Conservation (phyloP, 2,329 filamentous ascomycete genomes). For the Dichotomopilus funicola region DNA sequence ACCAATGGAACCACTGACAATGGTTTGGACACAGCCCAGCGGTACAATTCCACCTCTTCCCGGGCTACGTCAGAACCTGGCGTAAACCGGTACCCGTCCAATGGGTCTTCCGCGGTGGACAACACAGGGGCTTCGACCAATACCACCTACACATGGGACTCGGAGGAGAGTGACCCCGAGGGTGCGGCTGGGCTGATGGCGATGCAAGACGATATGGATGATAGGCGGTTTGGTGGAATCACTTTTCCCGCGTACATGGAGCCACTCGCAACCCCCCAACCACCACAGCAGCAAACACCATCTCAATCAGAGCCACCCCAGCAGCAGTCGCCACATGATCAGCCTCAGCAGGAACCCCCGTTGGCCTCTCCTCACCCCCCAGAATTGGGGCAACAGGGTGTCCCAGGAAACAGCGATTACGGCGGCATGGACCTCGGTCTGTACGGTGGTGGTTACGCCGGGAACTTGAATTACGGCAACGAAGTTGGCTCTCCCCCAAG, state of each 20-base stretch:
- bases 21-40: constrained; percentile 41
- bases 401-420: constrained; percentile 64
- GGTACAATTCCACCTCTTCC: constrained; percentile 46
- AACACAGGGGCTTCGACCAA: constrained; percentile 33
- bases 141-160: constrained; percentile 35
- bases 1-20: constrained; percentile 44
- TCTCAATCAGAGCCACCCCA: not conserved
- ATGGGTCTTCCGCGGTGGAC: constrained; percentile 34
- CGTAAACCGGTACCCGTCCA: constrained; percentile 35
- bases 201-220: constrained; percentile 74
- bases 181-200: constrained; percentile 77
- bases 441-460: constrained; percentile 64
- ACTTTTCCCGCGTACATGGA: constrained; percentile 43
- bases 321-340: constrained; percentile 10
- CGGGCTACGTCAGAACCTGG: constrained; percentile 30
- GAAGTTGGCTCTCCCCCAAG: constrained; percentile 39
- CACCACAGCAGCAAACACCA: not conserved
- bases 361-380: constrained; percentile 35
- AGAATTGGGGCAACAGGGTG: constrained; percentile 44
- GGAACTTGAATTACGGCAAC: constrained; percentile 45
- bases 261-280: constrained; percentile 22
- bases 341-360: constrained; percentile 16
- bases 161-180: constrained; percentile 81
- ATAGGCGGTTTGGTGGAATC: constrained; percentile 54
- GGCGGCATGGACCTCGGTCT: constrained; percentile 65